Evolutionary conservation across 108 stramenopile species (phyloP), one percentile per base, ranked within the genome.

Genomic region (Skeletonema menzelii): DNA sequence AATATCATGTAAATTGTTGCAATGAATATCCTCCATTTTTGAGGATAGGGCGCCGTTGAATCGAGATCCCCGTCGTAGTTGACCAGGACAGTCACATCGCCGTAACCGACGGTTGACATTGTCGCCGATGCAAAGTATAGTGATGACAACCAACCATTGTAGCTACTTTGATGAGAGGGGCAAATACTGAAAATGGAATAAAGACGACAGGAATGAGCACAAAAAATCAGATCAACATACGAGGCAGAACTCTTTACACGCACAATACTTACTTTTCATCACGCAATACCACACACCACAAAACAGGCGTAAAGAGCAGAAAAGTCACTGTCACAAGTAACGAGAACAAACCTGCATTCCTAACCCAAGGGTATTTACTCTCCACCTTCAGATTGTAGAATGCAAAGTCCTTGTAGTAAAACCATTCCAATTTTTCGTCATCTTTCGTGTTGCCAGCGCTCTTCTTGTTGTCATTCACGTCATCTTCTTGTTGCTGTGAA

Each of bases 71-170:
- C 86, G 12, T 84, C 86, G 59, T 84, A 87, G 59, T 82, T 84
- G 14, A 87, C 86, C 49, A 53, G 22, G 22, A 53, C 49, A 24
- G 49, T 53, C 13, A 83, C 27, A 69, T 88, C 87, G 13, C 87
- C 87, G 71, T 77, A 88, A 8, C 87, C 89, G 42, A 84, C 74
- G 4, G 87, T 87, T 62, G 86, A 84, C n/a, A 79, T 80, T 10
- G 88, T 85, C 1, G 82, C 86, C 30, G 85, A 67, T 67, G 83
- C 77, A 62, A 74, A 88, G 65, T 83, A 88, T 30, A 88, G 26
- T 8, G 79, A 27, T 30, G 80, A 75, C 70, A 69, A 22, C 49
- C 49, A 53, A 22, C 49, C 49, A 53, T 53, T 22, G 22, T 20
- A 20, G 49, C 20, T 53, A 22, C 49, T 22, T 17, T 53, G 49